Base-by-base conservation (phyloP, 192 early-diverging fungal genomes). In the Coemansia sp. region DNA sequence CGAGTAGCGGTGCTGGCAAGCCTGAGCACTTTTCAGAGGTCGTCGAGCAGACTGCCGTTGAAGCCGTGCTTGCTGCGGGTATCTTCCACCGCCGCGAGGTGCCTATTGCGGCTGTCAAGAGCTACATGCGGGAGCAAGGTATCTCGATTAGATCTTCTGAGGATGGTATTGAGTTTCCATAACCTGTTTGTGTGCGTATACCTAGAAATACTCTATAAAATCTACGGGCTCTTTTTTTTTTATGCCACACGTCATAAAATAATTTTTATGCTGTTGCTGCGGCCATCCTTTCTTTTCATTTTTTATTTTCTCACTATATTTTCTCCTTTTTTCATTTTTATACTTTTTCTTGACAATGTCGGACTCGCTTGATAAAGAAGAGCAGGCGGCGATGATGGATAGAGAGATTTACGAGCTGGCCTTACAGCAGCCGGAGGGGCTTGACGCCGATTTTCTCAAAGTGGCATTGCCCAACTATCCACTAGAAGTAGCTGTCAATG, bases 41-140 rank as follows among this genome's bases (percentile, higher is more conserved):
- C 38, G 95, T 98, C 76, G 73, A 86, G n/a, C 82, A 88, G 62
- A 94, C 94, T 0, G 87, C 86, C n/a, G 96, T 93, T 10, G 97
- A 99, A 40, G 97, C 98, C 20, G 97, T 96, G 0, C 85, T 99
- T 66, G 98, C 98, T 16, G 98, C 98, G 1, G 98, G 98, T 38
- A 98, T 99, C 69, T 99, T 99, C 85, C 98, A 99, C 76, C 88
- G 98, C 47, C 79, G 89, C 66, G 97, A 99, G 74, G 95, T 99
- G 8, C 93, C 96, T 29, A 91, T 99, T 63, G 77, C 86, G 52
- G 80, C 80, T 34, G 97, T 98, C 70, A 99, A 99, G 86, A 65
- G 78, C 0, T 87, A 93, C 46, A 76, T 96, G 72, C 67, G 61
- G 16, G 44, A 85, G 62, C 73, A 63, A 2, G 84, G 84, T 7